Base-by-base conservation (phyloP, 306 rosid species). In the Oemleria cerasiformis region DNA sequence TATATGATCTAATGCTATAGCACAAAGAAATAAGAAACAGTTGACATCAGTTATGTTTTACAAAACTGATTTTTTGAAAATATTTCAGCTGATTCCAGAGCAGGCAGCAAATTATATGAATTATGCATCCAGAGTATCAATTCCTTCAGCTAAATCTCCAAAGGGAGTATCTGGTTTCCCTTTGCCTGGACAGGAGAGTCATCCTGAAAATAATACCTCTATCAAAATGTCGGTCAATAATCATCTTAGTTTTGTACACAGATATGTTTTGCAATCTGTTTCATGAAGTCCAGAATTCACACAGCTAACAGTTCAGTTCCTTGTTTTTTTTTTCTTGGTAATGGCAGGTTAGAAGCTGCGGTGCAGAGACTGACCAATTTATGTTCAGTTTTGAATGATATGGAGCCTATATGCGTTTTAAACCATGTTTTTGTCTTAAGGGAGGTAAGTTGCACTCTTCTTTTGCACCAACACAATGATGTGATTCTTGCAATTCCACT, bases 341-440 rank as follows among this genome's bases (percentile, higher is more conserved):
- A 75, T 73, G 73, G 73, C 89, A 94, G 98, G 98, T 79, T 94
- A 73, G 98, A 94, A 87, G 98, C 98, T 77, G 98, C 98, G 42
- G 92, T 94, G 96, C 98, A 94, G 86, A 89, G 98, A 84, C 68
- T 94, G 81, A 91, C 98, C 69, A 94, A 94, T 80, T 77, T 94
- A 77, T 94, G 98, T 86, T 94, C 96, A 44, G 96, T 94, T 71
- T 88, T 94, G 77, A 94, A 94, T 76, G 96, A 94, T 79, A 94
- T 94, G 98, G 98, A 94, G 79, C 98, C 98, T 73, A 91, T 94
- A 73, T 94, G 98, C 82, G 96, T 94, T 72, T 74, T 94, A 75
- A 94, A 94, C 77, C 97, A 94, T 59, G 98, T 94, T 50, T 94
- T 94, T 77, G 95, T 94, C 59, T 80, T 91, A 62, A 86, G 98